Evolutionary conservation across 1,284 basidiomycete species (phyloP).

Genomic region (Cutaneotrichosporon sp.): DNA sequence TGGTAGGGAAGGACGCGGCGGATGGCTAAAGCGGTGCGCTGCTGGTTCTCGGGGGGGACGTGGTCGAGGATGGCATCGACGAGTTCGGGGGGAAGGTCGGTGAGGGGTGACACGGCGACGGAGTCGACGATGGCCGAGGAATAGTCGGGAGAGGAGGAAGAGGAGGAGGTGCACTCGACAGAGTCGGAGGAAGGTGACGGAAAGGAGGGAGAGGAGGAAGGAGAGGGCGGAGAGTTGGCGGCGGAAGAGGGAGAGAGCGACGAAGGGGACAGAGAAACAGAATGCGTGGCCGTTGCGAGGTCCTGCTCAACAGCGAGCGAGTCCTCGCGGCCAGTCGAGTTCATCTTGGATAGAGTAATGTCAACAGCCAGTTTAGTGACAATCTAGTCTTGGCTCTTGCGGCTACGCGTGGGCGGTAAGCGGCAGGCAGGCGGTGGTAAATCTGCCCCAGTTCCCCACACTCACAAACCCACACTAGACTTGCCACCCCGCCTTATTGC

Average conservation of each 20-base stretch:
- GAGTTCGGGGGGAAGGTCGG: slow-evolving; percentile 48
- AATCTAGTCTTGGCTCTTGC: background rate
- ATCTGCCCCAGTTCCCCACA: background rate
- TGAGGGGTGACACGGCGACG: slow-evolving; percentile 16
- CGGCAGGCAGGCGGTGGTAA: too few species aligned
- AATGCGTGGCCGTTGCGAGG: slow-evolving; percentile 12
- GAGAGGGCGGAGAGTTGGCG: background rate
- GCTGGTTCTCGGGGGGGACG: slow-evolving; percentile 41
- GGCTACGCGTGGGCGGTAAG: too few species aligned
- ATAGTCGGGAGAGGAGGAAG: too few species aligned
- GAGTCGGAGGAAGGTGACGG: background rate
- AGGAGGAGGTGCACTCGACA: too few species aligned
- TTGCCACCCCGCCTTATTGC: too few species aligned
- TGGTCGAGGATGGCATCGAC: slow-evolving; percentile 46
- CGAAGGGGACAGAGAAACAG: background rate
- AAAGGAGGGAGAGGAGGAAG: background rate
- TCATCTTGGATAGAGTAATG: slow-evolving; percentile 10
- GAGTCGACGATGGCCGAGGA: too few species aligned
- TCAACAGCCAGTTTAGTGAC: background rate
- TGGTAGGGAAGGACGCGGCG: slow-evolving; percentile 34
- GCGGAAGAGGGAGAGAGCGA: too few species aligned
- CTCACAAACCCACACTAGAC: background rate
- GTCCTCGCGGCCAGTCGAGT: slow-evolving; percentile 12
- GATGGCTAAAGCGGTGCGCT: slow-evolving; percentile 45
- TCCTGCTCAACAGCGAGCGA: background rate